A percentile compares a stretch with the other conserved stretches of the same genome.
These are phyloP conservation scores for Hymenoscyphus albidus DNA, from an alignment of 2,329 filamentous ascomycete species.

Conservation along the genomic window DNA sequence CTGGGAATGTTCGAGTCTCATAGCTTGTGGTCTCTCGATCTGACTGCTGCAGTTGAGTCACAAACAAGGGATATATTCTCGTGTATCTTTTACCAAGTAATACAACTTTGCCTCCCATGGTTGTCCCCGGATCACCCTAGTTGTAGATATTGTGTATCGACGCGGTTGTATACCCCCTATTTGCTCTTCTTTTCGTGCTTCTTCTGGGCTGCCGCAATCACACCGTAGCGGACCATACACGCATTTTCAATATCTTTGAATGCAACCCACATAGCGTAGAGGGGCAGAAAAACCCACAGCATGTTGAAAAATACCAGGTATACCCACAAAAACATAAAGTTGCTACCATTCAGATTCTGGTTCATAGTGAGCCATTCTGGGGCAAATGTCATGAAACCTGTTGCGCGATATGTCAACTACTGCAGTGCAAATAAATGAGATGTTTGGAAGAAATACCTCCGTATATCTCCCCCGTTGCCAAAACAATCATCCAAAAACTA, in stretches of 20 bases:
- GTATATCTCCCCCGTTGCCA: slow-evolving; percentile 64
- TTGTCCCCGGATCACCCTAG: background rate
- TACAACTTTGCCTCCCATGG: background rate
- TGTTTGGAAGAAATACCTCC: slow-evolving; percentile 44
- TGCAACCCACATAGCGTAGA: slow-evolving; percentile 55
- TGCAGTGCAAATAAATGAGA: background rate
- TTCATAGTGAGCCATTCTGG: slow-evolving; percentile 64
- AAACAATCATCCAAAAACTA: slow-evolving; percentile 59
- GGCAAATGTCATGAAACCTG: slow-evolving; percentile 68
- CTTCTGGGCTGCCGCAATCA: slow-evolving; percentile 27
- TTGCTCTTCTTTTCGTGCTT: slow-evolving; percentile 34
- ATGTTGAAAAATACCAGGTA: slow-evolving; percentile 68
- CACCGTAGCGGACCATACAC: slow-evolving; percentile 40
- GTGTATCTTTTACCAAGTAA: background rate
- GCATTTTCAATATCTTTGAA: slow-evolving; percentile 53
- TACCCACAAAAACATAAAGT: slow-evolving; percentile 60
- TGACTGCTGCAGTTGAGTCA: background rate
- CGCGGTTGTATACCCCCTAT: background rate
- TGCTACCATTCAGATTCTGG: slow-evolving; percentile 59
- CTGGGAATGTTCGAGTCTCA: background rate
- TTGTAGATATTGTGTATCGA: background rate
- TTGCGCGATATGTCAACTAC: slow-evolving; percentile 6
- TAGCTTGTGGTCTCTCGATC: background rate
- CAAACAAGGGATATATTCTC: background rate
- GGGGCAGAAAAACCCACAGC: slow-evolving; percentile 62